phyloP scores from a whole-genome alignment of 352 stramenopile genomes.

The Pythium dissimile region DNA sequence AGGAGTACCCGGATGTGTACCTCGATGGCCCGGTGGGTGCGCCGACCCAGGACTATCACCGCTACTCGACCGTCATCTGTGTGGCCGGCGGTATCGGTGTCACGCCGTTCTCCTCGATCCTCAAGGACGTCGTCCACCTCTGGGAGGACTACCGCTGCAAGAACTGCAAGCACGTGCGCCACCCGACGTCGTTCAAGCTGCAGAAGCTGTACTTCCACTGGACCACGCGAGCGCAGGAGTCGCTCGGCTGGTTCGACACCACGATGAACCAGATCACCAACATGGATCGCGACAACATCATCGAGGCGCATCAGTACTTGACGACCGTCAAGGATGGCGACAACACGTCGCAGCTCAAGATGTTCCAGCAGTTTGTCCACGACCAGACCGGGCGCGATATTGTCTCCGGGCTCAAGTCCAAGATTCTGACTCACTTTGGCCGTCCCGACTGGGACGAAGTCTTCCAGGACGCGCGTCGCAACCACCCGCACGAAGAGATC shows the following conservation, averaged over 20 bases:
- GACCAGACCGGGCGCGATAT: constrained; percentile 74
- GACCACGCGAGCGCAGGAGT: constrained; percentile 75
- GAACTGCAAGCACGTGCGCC: constrained; percentile 67
- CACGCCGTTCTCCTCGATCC: constrained; percentile 78
- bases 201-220: constrained; percentile 88
- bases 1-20: constrained; percentile 65
- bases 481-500: constrained; percentile 65
- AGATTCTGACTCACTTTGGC: constrained; percentile 83
- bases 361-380: constrained; percentile 86
- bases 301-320: constrained; percentile 83
- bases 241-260: constrained; percentile 78
- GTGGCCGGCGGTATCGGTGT: constrained; percentile 77
- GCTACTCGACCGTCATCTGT: constrained; percentile 74
- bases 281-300: constrained; percentile 74
- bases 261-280: constrained; percentile 84
- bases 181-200: constrained; percentile 71
- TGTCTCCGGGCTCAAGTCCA: constrained; percentile 71
- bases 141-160: constrained; percentile 75
- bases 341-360: constrained; percentile 68
- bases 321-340: constrained; percentile 76
- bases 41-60: constrained; percentile 72
- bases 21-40: constrained; percentile 72
- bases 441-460: constrained; percentile 84
- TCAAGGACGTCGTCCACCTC: constrained; percentile 72
- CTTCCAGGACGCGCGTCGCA: constrained; percentile 44